Evolutionary conservation across 257 asterid genomes (phyloP).

Genomic region (Solanum appendiculatum): DNA sequence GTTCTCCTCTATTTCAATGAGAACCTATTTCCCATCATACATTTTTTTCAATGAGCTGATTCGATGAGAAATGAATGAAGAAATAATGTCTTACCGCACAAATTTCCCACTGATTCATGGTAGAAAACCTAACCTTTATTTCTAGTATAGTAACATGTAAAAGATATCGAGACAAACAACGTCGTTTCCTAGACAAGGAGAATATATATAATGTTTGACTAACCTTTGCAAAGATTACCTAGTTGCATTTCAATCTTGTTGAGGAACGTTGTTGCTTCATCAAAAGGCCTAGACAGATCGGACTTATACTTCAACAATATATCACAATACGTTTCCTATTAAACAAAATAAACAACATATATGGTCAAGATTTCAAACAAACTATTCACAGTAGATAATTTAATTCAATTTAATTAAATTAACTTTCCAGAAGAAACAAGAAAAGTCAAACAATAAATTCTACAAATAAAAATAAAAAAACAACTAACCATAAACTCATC

Average conservation of each 20-base stretch:
- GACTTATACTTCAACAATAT: slow-evolving; percentile 61
- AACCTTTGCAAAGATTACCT: slow-evolving; percentile 57
- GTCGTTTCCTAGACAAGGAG: not conserved
- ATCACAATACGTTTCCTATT: slow-evolving; percentile 61
- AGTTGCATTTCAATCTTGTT: slow-evolving; percentile 57
- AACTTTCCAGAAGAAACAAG: not conserved
- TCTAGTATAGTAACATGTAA: not conserved
- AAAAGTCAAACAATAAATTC: not conserved
- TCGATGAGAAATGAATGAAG: too few relatives aligned
- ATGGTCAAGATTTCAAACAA: not conserved
- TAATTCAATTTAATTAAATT: not conserved
- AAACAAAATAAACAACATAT: not conserved
- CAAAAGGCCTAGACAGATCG: slow-evolving; percentile 70
- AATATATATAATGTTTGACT: not conserved
- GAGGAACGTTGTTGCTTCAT: slow-evolving; percentile 80
- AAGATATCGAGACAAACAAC: not conserved
- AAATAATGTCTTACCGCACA: too few relatives aligned
- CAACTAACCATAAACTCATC: slow-evolving; percentile 37
- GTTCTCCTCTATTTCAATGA: too few relatives aligned
- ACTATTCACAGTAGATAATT: not conserved
- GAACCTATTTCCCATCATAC: too few relatives aligned
- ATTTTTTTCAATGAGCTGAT: not conserved
- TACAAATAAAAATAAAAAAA: not conserved
- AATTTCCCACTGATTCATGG: too few relatives aligned
- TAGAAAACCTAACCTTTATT: too few relatives aligned